These are phyloP conservation scores for Trichoderma arundinaceum DNA, from an alignment of 2,329 filamentous ascomycete species.

Conservation along the genomic window DNA sequence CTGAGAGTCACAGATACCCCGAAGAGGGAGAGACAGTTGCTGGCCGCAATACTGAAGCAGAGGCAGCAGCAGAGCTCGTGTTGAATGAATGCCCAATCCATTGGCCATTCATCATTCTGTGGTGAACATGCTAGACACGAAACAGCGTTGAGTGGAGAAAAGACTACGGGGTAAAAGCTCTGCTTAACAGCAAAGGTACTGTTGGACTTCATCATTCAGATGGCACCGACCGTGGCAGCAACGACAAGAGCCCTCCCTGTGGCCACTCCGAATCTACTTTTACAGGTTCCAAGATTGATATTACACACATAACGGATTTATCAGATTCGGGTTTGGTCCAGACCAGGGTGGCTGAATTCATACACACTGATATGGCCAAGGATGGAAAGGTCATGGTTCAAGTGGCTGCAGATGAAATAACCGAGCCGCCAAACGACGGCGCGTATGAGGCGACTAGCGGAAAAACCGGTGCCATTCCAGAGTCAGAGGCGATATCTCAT, in stretches of 20 bases:
- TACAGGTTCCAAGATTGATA: slow-evolving; percentile 48
- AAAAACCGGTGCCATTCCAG: slow-evolving; percentile 34
- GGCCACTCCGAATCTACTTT: slow-evolving; percentile 47
- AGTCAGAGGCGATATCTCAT: not conserved
- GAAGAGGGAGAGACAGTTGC: slow-evolving; percentile 71
- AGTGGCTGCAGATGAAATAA: slow-evolving; percentile 56
- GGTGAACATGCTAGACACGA: too few species aligned
- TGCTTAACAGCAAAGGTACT: slow-evolving; percentile 43
- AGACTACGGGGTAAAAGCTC: slow-evolving; percentile 68
- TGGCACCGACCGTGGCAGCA: slow-evolving; percentile 55
- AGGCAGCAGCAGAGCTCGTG: slow-evolving; percentile 65
- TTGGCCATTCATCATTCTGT: too few species aligned
- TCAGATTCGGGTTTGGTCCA: slow-evolving; percentile 42
- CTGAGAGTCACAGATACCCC: slow-evolving; percentile 59
- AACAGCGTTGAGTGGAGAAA: slow-evolving; percentile 78
- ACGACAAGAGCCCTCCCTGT: slow-evolving; percentile 47
- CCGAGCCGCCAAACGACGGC: slow-evolving; percentile 31
- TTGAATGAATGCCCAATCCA: too few species aligned
- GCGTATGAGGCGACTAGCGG: slow-evolving; percentile 41
- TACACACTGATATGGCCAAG: slow-evolving; percentile 50
- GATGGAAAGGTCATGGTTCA: slow-evolving; percentile 58
- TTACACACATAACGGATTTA: slow-evolving; percentile 63
- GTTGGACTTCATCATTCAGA: slow-evolving; percentile 57
- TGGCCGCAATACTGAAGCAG: slow-evolving; percentile 68
- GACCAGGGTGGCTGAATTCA: slow-evolving; percentile 47